These are phyloP conservation scores for Lathyrus oleraceus DNA, from an alignment of 306 rosid species.

Conservation along the genomic window DNA sequence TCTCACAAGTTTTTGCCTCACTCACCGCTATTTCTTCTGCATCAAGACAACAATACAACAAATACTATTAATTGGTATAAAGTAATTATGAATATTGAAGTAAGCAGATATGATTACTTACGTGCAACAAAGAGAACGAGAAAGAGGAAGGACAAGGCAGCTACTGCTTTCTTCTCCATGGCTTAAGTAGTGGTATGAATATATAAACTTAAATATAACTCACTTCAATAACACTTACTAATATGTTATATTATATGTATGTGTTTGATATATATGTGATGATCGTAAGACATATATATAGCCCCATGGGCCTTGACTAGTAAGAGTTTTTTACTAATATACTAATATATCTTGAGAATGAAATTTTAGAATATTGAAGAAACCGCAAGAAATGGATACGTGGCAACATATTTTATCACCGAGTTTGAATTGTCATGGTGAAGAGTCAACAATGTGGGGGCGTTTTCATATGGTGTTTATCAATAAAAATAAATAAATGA, in stretches of 20 bases:
- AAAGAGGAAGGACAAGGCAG: constrained; percentile 34
- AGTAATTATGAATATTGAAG: no score
- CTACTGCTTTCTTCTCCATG: constrained; percentile 25
- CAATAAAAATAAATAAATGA: background rate
- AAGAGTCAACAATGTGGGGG: background rate
- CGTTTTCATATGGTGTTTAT: background rate
- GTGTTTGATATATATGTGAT: background rate
- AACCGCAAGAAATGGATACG: background rate
- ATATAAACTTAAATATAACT: background rate
- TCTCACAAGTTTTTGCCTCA: background rate
- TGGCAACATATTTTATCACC: background rate
- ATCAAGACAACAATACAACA: no score
- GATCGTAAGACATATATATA: background rate
- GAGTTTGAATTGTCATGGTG: background rate
- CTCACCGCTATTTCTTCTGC: constrained; percentile 20
- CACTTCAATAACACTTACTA: background rate
- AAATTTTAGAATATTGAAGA: background rate
- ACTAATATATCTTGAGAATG: background rate
- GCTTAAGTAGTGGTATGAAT: background rate
- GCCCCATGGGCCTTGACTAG: background rate
- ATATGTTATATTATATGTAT: background rate
- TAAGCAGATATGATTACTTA: background rate
- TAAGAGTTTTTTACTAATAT: background rate
- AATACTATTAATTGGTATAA: no score
- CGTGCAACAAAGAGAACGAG: constrained; percentile 40